Evolutionary conservation across 306 rosid species (phyloP).

Genomic region (Cucumis cinereus): DNA sequence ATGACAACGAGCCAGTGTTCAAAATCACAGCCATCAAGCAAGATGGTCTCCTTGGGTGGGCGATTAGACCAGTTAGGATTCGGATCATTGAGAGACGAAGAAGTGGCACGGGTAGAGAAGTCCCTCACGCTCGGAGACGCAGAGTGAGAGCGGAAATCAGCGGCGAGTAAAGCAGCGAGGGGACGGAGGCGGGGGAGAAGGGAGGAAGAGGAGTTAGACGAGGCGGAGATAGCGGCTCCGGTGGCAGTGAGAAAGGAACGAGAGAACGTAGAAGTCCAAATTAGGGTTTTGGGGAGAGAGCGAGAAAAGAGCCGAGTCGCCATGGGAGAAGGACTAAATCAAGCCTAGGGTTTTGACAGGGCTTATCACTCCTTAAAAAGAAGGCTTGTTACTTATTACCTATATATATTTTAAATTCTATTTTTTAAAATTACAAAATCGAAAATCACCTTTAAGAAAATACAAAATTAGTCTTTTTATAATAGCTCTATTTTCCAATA

Average conservation of each 20-base stretch:
- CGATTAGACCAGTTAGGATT: conserved; percentile 94
- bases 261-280: conserved; percentile 22
- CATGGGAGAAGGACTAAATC: conserved; percentile 31
- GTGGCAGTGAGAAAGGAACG: conserved; percentile 25
- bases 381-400: too few species aligned
- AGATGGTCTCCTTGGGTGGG: conserved; percentile 84
- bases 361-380: too few species aligned
- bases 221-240: background rate
- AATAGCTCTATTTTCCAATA: too few species aligned
- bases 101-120: conserved; percentile 62
- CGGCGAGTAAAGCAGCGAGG: conserved; percentile 21
- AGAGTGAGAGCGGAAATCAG: conserved; percentile 10
- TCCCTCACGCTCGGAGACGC: conserved; percentile 13
- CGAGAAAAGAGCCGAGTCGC: conserved; percentile 51
- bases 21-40: conserved; percentile 92
- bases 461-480: too few species aligned
- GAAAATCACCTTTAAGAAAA: too few species aligned
- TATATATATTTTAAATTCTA: too few species aligned
- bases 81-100: conserved; percentile 84
- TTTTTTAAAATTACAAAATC: too few species aligned
- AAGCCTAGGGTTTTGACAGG: conserved; percentile 3
- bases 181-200: conserved; percentile 66
- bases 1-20: conserved; percentile 95
- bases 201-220: conserved; percentile 24
- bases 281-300: conserved; percentile 31